Conservation (phyloP, 1,139 yeast species). For the Zygosaccharomyces pseudobailii region DNA sequence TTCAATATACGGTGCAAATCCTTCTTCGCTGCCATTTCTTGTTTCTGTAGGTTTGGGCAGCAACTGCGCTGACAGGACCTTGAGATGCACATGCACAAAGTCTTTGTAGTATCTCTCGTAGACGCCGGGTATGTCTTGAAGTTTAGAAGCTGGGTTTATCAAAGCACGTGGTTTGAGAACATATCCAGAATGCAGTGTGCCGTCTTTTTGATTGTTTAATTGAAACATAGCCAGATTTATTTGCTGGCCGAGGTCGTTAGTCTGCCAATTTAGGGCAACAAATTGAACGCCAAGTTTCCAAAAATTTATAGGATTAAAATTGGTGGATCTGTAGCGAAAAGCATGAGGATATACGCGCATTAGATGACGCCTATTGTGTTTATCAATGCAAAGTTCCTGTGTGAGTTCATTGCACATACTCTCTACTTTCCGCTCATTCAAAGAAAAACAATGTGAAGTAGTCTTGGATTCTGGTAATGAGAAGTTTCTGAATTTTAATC, state of each 20-base stretch:
- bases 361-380: conserved; percentile 70
- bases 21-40: conserved; percentile 25
- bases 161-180: conserved; percentile 59
- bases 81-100: conserved; percentile 36
- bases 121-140: conserved; percentile 26
- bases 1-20: conserved; percentile 25
- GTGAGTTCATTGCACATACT: conserved; percentile 59
- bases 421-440: conserved; percentile 67
- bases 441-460: conserved; percentile 76
- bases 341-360: conserved; percentile 88
- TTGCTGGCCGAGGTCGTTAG: conserved; percentile 84
- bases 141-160: conserved; percentile 23
- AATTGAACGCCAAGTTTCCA: conserved; percentile 88
- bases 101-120: conserved; percentile 17
- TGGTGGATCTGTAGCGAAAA: conserved; percentile 68
- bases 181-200: conserved; percentile 52
- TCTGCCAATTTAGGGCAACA: conserved; percentile 98
- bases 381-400: conserved; percentile 50
- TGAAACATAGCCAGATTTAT: conserved; percentile 82
- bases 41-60: conserved; percentile 60
- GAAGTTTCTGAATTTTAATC: conserved; percentile 74
- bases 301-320: conserved; percentile 69
- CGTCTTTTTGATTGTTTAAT: conserved; percentile 39
- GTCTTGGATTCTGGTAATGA: conserved; percentile 83
- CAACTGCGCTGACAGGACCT: conserved; percentile 78